Base-by-base conservation (phyloP, 2,329 filamentous ascomycete species). In the Penicillium sp. region DNA sequence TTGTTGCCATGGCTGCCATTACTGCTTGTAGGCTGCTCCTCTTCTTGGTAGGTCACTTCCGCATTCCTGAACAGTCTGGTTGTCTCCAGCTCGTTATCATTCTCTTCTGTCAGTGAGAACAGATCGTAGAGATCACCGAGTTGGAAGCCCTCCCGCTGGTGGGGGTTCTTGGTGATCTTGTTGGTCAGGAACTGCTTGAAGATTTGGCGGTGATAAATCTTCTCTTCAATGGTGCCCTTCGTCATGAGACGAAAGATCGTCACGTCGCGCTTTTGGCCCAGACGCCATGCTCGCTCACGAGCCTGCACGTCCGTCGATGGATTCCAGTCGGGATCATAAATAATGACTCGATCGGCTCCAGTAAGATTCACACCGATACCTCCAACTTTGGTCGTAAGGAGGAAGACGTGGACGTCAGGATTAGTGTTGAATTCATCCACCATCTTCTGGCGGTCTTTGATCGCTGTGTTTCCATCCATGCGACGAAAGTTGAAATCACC, bases 311-410 rank as follows among this genome's bases (percentile, higher is more conserved):
- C 93, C 0, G 92, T 97, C 0, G 92, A 96, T 1, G 92, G 93
- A 62, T 97, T 97, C 93, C 93, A 98, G 66, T 98, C 93, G 0
- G 93, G 95, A 63, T 98, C 95, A 65, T 93, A 98, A 47, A 98
- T 97, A 65, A 98, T 95, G 56, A 98, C 92, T 29, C 93, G 84
- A 66, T 95, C 89, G 4, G 93, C 93, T 6, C 93, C 93, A 0
- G 93, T 98, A 20, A 98, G 75, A 59, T 98, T 98, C 41, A 95
- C 87, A 5, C 93, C 93, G 12, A 98, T 76, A 0, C 93, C 93
- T 40, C 93, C 93, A 15, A 96, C 95, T 66, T 95, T 95, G 0
- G 95, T 98, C 0, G 93, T 97, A 47, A 98, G 79, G 1, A 98
- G 77, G 64, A 98, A 98, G 0, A 98, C 83, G 61, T 96, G 84